These are phyloP conservation scores for Lindgomyces ingoldianus DNA, from an alignment of 495 filamentous ascomycete species.

Conservation along the genomic window DNA sequence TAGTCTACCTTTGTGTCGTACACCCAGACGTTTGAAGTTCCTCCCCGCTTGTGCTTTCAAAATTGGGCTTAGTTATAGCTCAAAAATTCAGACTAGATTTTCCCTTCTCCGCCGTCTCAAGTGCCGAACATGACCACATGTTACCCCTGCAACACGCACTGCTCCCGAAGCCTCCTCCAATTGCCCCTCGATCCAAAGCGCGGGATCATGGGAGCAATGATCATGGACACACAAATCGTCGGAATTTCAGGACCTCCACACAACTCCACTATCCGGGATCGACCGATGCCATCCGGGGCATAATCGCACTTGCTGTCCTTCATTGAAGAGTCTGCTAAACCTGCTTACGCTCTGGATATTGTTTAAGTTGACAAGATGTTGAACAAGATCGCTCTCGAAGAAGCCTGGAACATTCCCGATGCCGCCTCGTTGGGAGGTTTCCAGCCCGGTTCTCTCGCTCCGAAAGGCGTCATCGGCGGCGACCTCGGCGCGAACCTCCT, in stretches of 20 bases:
- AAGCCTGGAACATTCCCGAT: constrained; percentile 27
- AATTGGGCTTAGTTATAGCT: too few species aligned
- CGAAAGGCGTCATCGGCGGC: constrained; percentile 28
- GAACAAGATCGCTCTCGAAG: constrained; percentile 31
- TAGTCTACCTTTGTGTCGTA: too few species aligned
- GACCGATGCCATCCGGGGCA: too few species aligned
- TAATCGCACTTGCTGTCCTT: background rate
- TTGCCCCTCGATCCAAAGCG: background rate
- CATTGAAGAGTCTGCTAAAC: background rate
- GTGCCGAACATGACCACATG: background rate
- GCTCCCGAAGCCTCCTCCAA: too few species aligned
- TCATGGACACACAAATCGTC: background rate
- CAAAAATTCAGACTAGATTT: too few species aligned
- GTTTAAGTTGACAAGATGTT: constrained; percentile 15
- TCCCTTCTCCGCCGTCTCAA: background rate
- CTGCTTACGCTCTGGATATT: background rate
- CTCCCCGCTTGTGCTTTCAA: too few species aligned
- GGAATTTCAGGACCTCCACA: too few species aligned
- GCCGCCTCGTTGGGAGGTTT: constrained; percentile 20
- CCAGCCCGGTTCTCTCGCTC: constrained; percentile 11
- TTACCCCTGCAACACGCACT: background rate
- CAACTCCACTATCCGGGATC: too few species aligned
- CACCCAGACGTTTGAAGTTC: too few species aligned
- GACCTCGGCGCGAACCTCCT: constrained; percentile 47
- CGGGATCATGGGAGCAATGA: background rate